Evolutionary conservation across 1,139 yeast genomes (phyloP).

Genomic region (Debaryomycetaceae sp.): DNA sequence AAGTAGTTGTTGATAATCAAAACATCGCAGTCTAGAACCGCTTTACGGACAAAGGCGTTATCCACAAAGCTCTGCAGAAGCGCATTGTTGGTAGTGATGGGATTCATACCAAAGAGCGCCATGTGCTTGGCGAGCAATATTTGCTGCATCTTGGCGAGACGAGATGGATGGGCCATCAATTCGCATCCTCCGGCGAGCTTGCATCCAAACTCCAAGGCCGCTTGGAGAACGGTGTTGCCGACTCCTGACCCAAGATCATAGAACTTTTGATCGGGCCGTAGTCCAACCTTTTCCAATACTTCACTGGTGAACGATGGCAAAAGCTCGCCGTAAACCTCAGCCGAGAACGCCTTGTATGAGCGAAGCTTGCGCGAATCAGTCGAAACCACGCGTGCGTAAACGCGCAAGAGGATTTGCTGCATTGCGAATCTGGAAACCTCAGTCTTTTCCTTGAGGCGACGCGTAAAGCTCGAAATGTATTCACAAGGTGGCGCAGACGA

Average conservation of each 20-base stretch:
- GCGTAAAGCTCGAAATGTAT: slow-evolving; percentile 20
- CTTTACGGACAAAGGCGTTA: slow-evolving; percentile 42
- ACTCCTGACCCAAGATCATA: slow-evolving; percentile 91
- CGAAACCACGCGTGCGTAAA: slow-evolving; percentile 69
- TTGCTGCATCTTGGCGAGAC: slow-evolving; percentile 51
- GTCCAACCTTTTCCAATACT: slow-evolving; percentile 53
- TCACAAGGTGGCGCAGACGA: slow-evolving; percentile 9
- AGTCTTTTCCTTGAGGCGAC: slow-evolving; percentile 18
- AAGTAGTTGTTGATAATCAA: slow-evolving; percentile 74
- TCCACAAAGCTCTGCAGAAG: slow-evolving; percentile 63
- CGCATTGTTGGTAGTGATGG: slow-evolving; percentile 47
- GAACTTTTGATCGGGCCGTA: slow-evolving; percentile 45
- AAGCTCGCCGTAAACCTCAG: slow-evolving; percentile 85
- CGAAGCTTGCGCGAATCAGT: slow-evolving; percentile 59
- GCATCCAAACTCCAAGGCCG: slow-evolving; percentile 80
- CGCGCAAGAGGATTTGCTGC: slow-evolving; percentile 61
- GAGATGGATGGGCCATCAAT: slow-evolving; percentile 73
- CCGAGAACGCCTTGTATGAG: slow-evolving; percentile 76
- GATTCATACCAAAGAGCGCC: slow-evolving; percentile 49
- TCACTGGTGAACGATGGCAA: slow-evolving; percentile 67
- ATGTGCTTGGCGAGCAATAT: slow-evolving; percentile 49
- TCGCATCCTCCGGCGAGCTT: slow-evolving; percentile 77
- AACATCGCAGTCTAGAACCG: slow-evolving; percentile 56
- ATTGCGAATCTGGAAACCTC: slow-evolving; percentile 45
- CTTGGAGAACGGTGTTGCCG: slow-evolving; percentile 84